Conservation (phyloP, 139 green algal species). For the Zygnema circumcarinatum region DNA sequence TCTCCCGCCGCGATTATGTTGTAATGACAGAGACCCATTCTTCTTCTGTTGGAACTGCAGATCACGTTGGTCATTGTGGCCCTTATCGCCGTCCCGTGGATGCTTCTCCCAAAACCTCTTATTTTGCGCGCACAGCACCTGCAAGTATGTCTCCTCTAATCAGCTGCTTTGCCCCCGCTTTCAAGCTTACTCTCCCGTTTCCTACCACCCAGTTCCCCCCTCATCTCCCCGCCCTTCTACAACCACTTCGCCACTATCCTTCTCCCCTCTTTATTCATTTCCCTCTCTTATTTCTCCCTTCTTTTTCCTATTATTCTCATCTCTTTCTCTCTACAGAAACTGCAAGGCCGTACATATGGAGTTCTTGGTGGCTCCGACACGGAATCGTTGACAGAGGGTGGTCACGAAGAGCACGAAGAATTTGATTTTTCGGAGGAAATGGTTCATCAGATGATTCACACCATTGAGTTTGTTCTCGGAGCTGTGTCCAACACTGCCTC, state of each 20-base stretch:
- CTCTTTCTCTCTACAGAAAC: constrained; percentile 38
- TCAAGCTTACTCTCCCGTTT: too few species aligned
- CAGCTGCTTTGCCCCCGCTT: too few species aligned
- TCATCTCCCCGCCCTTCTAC: too few species aligned
- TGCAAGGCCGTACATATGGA: constrained; percentile 40
- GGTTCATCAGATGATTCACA: constrained; percentile 97
- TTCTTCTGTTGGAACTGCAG: too few species aligned
- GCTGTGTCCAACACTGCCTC: constrained; percentile 98
- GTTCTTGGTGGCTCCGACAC: constrained; percentile 55
- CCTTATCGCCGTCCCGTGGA: constrained; percentile 89
- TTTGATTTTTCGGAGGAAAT: constrained; percentile 91
- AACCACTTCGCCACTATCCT: too few species aligned
- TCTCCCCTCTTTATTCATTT: too few species aligned
- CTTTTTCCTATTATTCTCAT: too few species aligned
- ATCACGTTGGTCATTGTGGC: constrained; percentile 82
- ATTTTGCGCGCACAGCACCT: constrained; percentile 88
- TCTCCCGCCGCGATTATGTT: constrained; percentile 22
- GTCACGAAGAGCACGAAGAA: constrained; percentile 77
- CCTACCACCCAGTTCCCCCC: too few species aligned
- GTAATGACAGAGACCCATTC: not conserved
- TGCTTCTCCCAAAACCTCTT: constrained; percentile 97
- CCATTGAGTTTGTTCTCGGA: constrained; percentile 98
- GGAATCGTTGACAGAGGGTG: constrained; percentile 19
- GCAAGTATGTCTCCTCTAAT: constrained; percentile 27
- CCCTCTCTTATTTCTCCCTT: too few species aligned